Conservation (phyloP, 768 basidiomycete species). For the Chalciporus chontae region DNA sequence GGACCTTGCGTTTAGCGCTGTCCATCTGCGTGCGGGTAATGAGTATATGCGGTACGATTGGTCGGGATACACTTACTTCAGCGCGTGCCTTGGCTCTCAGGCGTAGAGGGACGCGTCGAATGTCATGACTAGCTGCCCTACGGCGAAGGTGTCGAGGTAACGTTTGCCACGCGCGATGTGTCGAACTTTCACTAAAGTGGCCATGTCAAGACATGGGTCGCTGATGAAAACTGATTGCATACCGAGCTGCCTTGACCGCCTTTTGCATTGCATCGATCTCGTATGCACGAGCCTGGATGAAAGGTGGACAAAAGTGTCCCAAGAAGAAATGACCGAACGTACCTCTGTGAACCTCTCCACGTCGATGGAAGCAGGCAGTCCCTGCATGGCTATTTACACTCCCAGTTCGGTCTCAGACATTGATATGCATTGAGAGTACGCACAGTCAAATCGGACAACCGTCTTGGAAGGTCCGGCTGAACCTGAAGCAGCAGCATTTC, state of each 20-base stretch:
- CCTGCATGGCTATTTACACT: slow-evolving; percentile 44
- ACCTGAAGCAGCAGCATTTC: slow-evolving; percentile 30
- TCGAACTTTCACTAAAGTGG: slow-evolving; percentile 54
- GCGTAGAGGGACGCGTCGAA: slow-evolving; percentile 83
- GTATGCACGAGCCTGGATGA: slow-evolving; percentile 70
- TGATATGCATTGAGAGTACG: slow-evolving; percentile 8
- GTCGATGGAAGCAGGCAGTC: slow-evolving; percentile 71
- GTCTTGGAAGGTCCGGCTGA: slow-evolving; percentile 38
- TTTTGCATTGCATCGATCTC: slow-evolving; percentile 90
- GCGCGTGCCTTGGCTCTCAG: slow-evolving; percentile 76
- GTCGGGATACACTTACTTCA: slow-evolving; percentile 54
- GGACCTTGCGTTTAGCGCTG: slow-evolving; percentile 39
- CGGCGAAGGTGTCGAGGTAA: slow-evolving; percentile 89
- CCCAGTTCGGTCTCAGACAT: neutral
- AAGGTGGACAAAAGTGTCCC: slow-evolving; percentile 1
- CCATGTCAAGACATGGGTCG: neutral
- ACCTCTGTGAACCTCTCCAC: slow-evolving; percentile 90
- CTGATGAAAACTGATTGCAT: neutral
- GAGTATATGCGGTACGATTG: slow-evolving; percentile 21
- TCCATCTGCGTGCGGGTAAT: slow-evolving; percentile 47
- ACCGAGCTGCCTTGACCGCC: slow-evolving; percentile 81
- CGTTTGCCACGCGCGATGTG: slow-evolving; percentile 87
- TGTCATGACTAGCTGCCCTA: slow-evolving; percentile 92
- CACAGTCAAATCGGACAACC: slow-evolving; percentile 38
- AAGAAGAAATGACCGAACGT: slow-evolving; percentile 4